phyloP scores from a whole-genome alignment of 768 basidiomycete genomes.

The Mycena maculata region DNA sequence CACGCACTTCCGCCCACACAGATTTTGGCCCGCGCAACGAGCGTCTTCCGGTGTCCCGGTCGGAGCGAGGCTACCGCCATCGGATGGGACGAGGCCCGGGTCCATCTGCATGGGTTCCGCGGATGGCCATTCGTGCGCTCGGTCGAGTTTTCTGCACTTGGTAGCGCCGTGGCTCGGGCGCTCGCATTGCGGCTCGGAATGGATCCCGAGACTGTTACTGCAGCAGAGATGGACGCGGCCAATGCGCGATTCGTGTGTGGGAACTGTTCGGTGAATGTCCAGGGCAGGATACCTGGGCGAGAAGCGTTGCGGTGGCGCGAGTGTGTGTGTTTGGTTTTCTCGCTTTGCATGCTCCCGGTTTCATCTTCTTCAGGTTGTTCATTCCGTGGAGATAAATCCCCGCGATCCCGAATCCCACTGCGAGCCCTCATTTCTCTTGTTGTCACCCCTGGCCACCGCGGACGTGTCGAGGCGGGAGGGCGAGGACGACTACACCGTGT shows the following conservation, averaged over 20 bases:
- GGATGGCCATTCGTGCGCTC: not conserved
- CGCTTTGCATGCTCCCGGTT: not conserved
- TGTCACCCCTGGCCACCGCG: not conserved
- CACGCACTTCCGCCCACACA: not conserved
- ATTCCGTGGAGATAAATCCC: not conserved
- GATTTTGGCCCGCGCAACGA: not conserved
- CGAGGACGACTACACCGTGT: not conserved
- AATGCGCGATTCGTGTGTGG: slow-evolving; percentile 1
- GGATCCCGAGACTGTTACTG: not conserved
- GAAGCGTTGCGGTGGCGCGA: not conserved
- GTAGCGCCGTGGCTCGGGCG: not conserved
- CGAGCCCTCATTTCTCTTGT: not conserved
- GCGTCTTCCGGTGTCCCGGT: not conserved
- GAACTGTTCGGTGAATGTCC: not conserved
- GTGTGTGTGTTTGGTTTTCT: not conserved
- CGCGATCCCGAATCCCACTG: not conserved
- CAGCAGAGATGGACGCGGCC: not conserved
- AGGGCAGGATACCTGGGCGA: no score
- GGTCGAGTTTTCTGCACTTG: not conserved
- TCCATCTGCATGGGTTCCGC: not conserved
- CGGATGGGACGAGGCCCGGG: not conserved
- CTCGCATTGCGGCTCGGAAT: not conserved
- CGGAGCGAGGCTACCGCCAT: not conserved
- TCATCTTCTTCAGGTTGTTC: not conserved
- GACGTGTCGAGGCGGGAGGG: not conserved